Evolutionary conservation across 2,329 filamentous ascomycete species (phyloP).

Genomic region (Monosporascus sp.): DNA sequence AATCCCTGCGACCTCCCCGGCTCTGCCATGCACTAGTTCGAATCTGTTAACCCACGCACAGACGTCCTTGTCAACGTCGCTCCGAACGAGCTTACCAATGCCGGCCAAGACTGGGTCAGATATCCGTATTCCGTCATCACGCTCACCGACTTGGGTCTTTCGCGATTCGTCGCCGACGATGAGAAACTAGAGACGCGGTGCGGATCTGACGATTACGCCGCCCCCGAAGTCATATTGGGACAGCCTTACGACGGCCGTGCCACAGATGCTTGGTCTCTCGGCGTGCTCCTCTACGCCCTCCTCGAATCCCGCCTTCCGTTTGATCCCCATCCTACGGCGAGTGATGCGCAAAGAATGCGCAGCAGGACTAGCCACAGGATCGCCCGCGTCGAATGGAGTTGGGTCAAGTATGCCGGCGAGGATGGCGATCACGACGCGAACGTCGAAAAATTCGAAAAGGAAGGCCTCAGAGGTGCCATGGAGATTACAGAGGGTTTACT

Average conservation of each 20-base stretch:
- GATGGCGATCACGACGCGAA: constrained; percentile 80
- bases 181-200: constrained; percentile 90
- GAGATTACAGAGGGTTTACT: constrained; percentile 78
- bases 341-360: constrained; percentile 68
- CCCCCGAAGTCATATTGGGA: constrained; percentile 92
- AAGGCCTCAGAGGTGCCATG: constrained; percentile 68
- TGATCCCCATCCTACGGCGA: constrained; percentile 77
- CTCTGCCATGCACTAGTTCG: not conserved
- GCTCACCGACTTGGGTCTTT: constrained; percentile 86
- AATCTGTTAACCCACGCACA: constrained; percentile 29
- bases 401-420: constrained; percentile 78
- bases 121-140: constrained; percentile 82
- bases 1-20: constrained; percentile 5
- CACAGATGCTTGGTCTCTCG: constrained; percentile 92
- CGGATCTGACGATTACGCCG: constrained; percentile 94
- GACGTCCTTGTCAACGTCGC: constrained; percentile 89
- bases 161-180: constrained; percentile 75
- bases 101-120: constrained; percentile 60
- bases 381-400: constrained; percentile 90
- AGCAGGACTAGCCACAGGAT: constrained; percentile 90
- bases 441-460: constrained; percentile 53
- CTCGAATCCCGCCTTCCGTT: constrained; percentile 92
- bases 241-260: constrained; percentile 89
- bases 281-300: constrained; percentile 86
- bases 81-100: constrained; percentile 57